Evolutionary conservation across 495 filamentous ascomycete species (phyloP).

Genomic region (Glutinoglossum americanum): DNA sequence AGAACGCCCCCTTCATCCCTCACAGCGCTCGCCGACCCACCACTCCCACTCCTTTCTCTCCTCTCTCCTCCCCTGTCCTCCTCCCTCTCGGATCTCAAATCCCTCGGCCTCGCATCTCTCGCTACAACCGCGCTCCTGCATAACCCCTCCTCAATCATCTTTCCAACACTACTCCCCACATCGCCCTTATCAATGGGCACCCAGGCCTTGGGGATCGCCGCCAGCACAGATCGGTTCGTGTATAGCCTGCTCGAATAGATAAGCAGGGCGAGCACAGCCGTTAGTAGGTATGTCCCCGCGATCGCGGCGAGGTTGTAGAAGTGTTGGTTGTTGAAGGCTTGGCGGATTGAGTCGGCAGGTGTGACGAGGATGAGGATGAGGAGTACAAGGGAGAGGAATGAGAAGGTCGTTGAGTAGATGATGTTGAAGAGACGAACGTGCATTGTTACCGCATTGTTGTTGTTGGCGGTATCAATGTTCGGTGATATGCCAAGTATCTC

Average conservation of each 20-base stretch:
- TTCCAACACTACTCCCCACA: slow-evolving; percentile 40
- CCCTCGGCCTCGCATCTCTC: slow-evolving; percentile 50
- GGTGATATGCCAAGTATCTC: no score
- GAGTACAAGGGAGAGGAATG: slow-evolving; percentile 50
- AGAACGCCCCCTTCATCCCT: not conserved
- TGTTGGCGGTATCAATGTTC: no score
- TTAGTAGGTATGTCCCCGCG: slow-evolving; percentile 54
- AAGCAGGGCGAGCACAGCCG: slow-evolving; percentile 44
- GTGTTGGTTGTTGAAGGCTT: slow-evolving; percentile 39
- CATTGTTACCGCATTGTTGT: not conserved
- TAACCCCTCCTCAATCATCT: slow-evolving; percentile 49
- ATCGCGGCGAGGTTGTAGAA: slow-evolving; percentile 72
- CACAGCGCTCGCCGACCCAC: not conserved
- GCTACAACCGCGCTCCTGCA: slow-evolving; percentile 62
- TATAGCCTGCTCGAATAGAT: slow-evolving; percentile 81
- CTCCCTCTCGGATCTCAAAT: slow-evolving; percentile 10
- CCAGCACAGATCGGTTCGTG: slow-evolving; percentile 54
- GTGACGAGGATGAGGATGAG: slow-evolving; percentile 55
- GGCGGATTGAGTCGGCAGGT: slow-evolving; percentile 64
- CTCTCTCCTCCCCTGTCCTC: not conserved
- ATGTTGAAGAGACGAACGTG: slow-evolving; percentile 43
- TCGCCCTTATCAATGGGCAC: slow-evolving; percentile 66
- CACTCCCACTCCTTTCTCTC: not conserved
- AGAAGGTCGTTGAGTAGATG: slow-evolving; percentile 64
- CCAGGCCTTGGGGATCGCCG: slow-evolving; percentile 65